Evolutionary conservation across 169 alveolate species (phyloP).

Genomic region (Plasmodium fragile): DNA sequence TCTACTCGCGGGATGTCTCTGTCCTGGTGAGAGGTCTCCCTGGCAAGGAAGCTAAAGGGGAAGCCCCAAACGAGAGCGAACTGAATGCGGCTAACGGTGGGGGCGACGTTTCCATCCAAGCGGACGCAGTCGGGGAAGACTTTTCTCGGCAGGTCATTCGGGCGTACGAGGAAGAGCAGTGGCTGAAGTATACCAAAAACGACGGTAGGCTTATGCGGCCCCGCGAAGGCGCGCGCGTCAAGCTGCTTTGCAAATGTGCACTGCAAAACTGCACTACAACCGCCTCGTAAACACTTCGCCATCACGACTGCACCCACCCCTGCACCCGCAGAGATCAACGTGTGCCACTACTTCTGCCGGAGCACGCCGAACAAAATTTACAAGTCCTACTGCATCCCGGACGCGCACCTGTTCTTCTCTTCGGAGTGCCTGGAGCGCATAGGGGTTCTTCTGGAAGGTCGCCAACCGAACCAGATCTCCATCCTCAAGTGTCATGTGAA

Average conservation of each 20-base stretch:
- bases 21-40: background rate
- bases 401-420: slow-evolving; percentile 16
- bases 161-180: slow-evolving; percentile 11
- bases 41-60: background rate
- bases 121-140: slow-evolving; percentile 12
- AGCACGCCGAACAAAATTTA: slow-evolving; percentile 45
- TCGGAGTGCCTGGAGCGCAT: slow-evolving; percentile 4
- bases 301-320: background rate
- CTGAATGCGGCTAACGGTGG: background rate
- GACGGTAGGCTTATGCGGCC: slow-evolving; percentile 13
- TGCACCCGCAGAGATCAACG: slow-evolving; percentile 22
- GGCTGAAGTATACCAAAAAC: slow-evolving; percentile 54
- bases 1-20: background rate
- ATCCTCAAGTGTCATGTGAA: slow-evolving; percentile 35
- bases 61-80: background rate
- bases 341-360: slow-evolving; percentile 48
- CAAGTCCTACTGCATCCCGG: slow-evolving; percentile 35
- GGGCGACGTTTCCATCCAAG: background rate
- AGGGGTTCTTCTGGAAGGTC: background rate
- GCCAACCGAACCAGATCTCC: slow-evolving; percentile 33
- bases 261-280: background rate
- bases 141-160: slow-evolving; percentile 9
- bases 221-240: background rate
- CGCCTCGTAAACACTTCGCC: background rate
- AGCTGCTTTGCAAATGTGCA: too few species aligned